Base-by-base conservation (phyloP, 2,329 filamentous ascomycete species). In the Neofusicoccum parvum region DNA sequence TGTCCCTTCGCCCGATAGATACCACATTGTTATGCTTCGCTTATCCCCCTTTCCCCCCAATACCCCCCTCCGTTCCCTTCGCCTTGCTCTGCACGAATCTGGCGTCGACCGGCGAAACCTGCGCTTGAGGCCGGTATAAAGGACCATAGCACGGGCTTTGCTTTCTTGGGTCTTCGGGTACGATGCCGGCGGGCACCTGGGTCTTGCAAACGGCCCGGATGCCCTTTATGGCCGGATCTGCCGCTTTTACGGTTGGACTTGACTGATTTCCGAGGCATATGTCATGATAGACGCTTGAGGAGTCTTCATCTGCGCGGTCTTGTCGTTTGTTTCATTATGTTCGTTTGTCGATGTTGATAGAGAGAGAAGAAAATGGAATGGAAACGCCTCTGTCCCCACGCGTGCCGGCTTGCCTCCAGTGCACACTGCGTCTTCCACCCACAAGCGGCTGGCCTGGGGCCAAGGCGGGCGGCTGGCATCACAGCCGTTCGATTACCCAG, bases 1-100 rank as follows among this genome's bases (percentile, higher is more conserved):
- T 14, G n/a, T 60, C 43, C n/a, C 32, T 60, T 60, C 56, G 43
- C 56, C 48, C 56, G 56, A 60, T 60, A 60, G 56, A 60, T 60
- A 60, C 56, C 56, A 60, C 56, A 60, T 36, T 60, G 56, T 60
- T 60, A 48, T 60, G 45, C n/a, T 36, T 17, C 45, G 37, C 37
- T 32, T 45, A 4, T 17, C 53, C 53, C 37, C 39, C 53, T 10
- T 32, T 58, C 14, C 39, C 27, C 41, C 23, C 39, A 58, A 58
- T 58, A 58, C 53, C 53, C 53, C 39, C 20, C 3, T 45, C 23
- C 41, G 3, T 58, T 45, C 34, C 23, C 14, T 58, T 45, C 41
- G n/a, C 39, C 17, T 32, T 58, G 23, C 37, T 43, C 36, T 56
- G 50, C 50, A 53, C 50, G 50, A 12, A 37, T 53, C 50, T 39